Base-by-base conservation (phyloP, 2,329 filamentous ascomycete species). In the Hirsutella rhossiliensis region DNA sequence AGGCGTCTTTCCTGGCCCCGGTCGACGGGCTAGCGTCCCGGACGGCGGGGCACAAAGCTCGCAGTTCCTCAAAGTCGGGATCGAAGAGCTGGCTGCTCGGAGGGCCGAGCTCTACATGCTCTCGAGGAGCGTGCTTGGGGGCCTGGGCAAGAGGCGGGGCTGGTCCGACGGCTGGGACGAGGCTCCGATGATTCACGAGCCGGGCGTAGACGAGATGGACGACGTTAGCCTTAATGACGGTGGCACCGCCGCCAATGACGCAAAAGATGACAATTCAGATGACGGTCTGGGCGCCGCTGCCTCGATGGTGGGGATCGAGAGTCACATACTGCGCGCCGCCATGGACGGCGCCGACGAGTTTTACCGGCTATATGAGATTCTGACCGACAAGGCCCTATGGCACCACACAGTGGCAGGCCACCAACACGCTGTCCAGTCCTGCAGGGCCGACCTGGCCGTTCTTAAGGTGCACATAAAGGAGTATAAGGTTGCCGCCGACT, bases 351-450 rank as follows among this genome's bases (percentile, higher is more conserved):
- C 69, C 44, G 75, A 77, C 15, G 75, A 78, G 41, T 89, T 84
- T 52, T 81, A 81, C 49, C 68, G 70, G 7, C 66, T 82, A 1
- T 85, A 82, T 53, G 79, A 90, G 56, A 80, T 78, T 11, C 69
- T 96, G n/a, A 95, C 87, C 8, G 84, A 92, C 53, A 82, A 85
- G 48, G 82, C 89, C 3, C 76, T 94, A 45, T 83, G 84, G 2
- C 85, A 95, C 57, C 94, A 86, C 58, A 80, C 80, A 13, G 78
- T 87, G 5, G 87, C 89, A 5, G 84, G 81, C 44, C 84, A 90
- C 50, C 72, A 72, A 0, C 83, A 94, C 53, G 85, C 87, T 8
- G 81, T 84, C 1, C 81, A 94, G 52, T 75, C 80, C 18, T 80
- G 82, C 47, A 78, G 89, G 60, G 84, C 87, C 11, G 92, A 98